Conservation (phyloP, 202 grass and related monocot species). For the Setaria italica region DNA sequence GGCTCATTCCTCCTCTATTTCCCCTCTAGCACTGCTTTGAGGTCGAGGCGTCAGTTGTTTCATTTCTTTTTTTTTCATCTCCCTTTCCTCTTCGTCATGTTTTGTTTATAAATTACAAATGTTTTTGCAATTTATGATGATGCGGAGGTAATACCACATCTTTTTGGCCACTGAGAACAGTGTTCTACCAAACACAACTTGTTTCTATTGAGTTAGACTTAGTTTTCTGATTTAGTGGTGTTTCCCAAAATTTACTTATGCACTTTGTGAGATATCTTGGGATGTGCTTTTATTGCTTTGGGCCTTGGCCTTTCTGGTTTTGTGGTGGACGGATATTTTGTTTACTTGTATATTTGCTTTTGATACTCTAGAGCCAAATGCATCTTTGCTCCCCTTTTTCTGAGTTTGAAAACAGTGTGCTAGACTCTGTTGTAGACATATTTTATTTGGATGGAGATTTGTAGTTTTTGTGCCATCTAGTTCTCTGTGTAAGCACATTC, state of each 20-base stretch:
- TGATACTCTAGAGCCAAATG: no score
- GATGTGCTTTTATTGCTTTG: neutral
- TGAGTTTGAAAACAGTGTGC: no score
- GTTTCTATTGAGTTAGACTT: neutral
- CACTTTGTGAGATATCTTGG: neutral
- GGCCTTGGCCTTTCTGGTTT: neutral
- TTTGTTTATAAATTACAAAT: neutral
- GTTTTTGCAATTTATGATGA: neutral
- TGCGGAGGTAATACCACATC: neutral
- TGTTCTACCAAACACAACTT: neutral
- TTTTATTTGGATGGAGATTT: no score
- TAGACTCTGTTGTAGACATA: no score
- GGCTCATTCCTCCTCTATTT: neutral
- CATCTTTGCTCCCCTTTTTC: no score
- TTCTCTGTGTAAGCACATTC: neutral
- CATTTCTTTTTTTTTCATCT: neutral
- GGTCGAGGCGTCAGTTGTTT: neutral
- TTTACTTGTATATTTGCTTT: no score
- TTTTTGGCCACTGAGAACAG: neutral
- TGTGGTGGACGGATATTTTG: no score
- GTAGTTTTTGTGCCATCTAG: neutral
- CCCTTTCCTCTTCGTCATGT: neutral
- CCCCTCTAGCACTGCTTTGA: neutral
- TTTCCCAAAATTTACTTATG: neutral
- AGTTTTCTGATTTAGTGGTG: neutral